Evolutionary conservation across 23 red algal genomes (phyloP).

Genomic region (Gracilaria gracilis): DNA sequence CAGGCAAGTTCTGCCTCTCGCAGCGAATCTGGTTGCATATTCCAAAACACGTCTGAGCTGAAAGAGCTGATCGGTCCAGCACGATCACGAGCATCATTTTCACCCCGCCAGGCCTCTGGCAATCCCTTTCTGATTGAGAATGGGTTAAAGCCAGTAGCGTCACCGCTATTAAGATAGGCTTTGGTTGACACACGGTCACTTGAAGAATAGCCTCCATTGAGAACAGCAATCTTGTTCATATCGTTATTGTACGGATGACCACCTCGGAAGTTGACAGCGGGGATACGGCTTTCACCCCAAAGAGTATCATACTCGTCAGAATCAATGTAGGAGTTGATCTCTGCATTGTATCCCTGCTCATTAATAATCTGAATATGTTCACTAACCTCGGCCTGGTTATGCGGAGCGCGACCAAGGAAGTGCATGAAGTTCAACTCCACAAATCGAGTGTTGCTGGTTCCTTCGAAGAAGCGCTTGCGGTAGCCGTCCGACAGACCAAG

Average conservation of each 20-base stretch:
- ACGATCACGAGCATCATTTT: conserved; percentile 61
- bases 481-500: conserved; percentile 63
- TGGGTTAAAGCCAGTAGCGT: conserved; percentile 42
- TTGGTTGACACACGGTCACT: conserved; percentile 38
- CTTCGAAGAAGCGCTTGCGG: conserved; percentile 71
- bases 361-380: conserved; percentile 69
- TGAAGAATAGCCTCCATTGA: conserved; percentile 37
- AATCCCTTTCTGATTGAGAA: conserved; percentile 56
- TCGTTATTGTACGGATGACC: conserved; percentile 76
- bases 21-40: background rate
- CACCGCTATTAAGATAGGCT: conserved; percentile 46
- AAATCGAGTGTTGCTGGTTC: conserved; percentile 58
- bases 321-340: conserved; percentile 82
- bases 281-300: conserved; percentile 71
- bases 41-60: conserved; percentile 51
- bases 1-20: conserved; percentile 38
- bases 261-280: conserved; percentile 79
- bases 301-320: conserved; percentile 76
- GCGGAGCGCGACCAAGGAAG: conserved; percentile 77
- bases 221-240: conserved; percentile 75
- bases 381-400: conserved; percentile 64
- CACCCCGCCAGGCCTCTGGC: conserved; percentile 72
- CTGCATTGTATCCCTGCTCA: conserved; percentile 72
- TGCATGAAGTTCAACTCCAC: conserved; percentile 75
- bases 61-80: conserved; percentile 50